Percentiles rank a stretch among this genome's conserved stretches.
Conservation (phyloP, 2,329 filamentous ascomycete species). For the Alternaria sp. region DNA sequence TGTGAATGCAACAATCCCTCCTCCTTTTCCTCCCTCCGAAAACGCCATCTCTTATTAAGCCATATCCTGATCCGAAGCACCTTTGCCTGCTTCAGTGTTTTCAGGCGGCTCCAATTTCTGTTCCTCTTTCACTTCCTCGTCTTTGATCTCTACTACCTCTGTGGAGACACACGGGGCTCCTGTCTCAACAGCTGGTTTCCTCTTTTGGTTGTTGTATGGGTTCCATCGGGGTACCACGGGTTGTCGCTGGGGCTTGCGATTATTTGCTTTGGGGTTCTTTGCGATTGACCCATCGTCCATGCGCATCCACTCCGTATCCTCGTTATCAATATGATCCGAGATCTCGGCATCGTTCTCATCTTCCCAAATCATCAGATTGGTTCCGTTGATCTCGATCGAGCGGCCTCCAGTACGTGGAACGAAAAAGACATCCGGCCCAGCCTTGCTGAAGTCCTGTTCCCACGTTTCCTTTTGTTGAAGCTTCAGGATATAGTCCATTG, state of each 20-base stretch:
- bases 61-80: conserved; percentile 26
- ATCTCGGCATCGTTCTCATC: conserved; percentile 49
- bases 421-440: conserved; percentile 35
- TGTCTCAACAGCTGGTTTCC: conserved; percentile 28
- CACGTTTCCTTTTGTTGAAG: conserved; percentile 49
- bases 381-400: conserved; percentile 47
- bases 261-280: conserved; percentile 44
- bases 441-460: conserved; percentile 41
- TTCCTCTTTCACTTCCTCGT: conserved; percentile 15
- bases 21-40: background rate
- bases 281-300: conserved; percentile 48
- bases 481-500: conserved; percentile 49
- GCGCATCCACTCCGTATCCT: conserved; percentile 45
- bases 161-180: conserved; percentile 29
- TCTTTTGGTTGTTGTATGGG: conserved; percentile 41
- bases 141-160: conserved; percentile 24
- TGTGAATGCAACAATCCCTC: conserved; percentile 16
- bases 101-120: conserved; percentile 18
- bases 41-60: conserved; percentile 2
- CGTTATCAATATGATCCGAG: conserved; percentile 46
- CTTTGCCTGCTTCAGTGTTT: conserved; percentile 9
- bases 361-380: conserved; percentile 51
- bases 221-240: conserved; percentile 39
- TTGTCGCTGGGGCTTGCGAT: conserved; percentile 38
- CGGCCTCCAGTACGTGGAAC: conserved; percentile 49